phyloP scores from a whole-genome alignment of 2,329 filamentous ascomycete species.

The Botrytis deweyae region DNA sequence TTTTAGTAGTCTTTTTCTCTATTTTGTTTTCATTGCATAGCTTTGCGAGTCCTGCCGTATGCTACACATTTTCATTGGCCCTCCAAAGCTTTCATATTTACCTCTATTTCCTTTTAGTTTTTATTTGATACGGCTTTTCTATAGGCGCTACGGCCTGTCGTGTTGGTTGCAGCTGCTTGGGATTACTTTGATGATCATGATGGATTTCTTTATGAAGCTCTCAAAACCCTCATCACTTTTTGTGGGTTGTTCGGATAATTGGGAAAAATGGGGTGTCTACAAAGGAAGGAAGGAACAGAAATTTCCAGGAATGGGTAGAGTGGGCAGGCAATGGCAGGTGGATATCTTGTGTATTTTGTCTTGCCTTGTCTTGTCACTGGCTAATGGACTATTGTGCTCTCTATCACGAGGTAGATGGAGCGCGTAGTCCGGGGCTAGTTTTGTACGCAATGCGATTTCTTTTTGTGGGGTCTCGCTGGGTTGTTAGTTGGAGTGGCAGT shows the following conservation, averaged over 20 bases:
- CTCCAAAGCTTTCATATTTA: conserved; percentile 11
- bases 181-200: conserved; percentile 21
- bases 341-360: conserved; percentile 8
- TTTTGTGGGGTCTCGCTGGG: background rate
- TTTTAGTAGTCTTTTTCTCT: conserved; percentile 28
- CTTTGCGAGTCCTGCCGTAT: conserved; percentile 29
- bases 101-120: conserved; percentile 14
- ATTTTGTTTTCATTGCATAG: conserved; percentile 33
- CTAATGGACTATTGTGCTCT: conserved; percentile 15
- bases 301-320: background rate
- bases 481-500: background rate
- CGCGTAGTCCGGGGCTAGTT: conserved; percentile 5
- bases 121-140: conserved; percentile 19
- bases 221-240: conserved; percentile 4
- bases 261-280: conserved; percentile 19
- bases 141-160: conserved; percentile 18
- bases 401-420: conserved; percentile 13
- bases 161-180: conserved; percentile 15
- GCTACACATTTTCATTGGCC: conserved; percentile 14
- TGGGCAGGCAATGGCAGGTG: conserved; percentile 2
- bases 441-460: conserved; percentile 13
- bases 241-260: conserved; percentile 13
- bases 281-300: conserved; percentile 14
- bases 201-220: conserved; percentile 23
- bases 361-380: conserved; percentile 12